Base-by-base conservation (phyloP, 345 rosid genomes). In the Aquilaria yunnanensis region DNA sequence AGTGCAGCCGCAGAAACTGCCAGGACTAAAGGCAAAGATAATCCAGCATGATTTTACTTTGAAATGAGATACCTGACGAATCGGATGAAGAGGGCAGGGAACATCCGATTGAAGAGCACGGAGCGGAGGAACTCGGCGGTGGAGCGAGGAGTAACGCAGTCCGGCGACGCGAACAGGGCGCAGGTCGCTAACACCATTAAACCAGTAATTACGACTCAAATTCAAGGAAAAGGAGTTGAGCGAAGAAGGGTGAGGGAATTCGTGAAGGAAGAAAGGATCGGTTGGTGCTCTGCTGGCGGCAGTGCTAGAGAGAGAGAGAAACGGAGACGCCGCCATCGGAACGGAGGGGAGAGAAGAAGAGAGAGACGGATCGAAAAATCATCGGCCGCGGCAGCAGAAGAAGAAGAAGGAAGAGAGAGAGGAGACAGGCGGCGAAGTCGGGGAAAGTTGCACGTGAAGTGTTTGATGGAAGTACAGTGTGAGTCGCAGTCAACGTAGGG, bases 11-110 rank as follows among this genome's bases (percentile, higher is more conserved):
- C 43, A 1, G 43, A 37, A 37, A 37, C 43, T 37, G 7, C 43
- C 43, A 37, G 7, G 4, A 37, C 43, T 37, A 37, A 37, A 37
- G 43, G 43, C 43, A 37, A 33, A 32, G 32, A n/a, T 4, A 51
- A 51, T 3, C n/a, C 23, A 6, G 23, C 23, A 13, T 37, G 43
- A 37, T 9, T 4, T 37, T 4, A 37, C 5, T 37, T 9, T 37
- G 43, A n/a, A 32, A 59, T 16, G 11, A 12, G 54, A 31, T 30
- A 2, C 32, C 52, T 49, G 4, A 29, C 4, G 14, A 68, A 84
- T 88, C 86, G 79, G 77, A 48, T 67, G 82, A 67, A 67, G 69
- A 60, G 83, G 78, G 31, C 50, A 80, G 62, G 93, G 89, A 43
- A 68, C 70, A 50, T 85, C 90, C 6, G 92, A 82, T 32, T 82